Evolutionary conservation across 2,329 filamentous ascomycete species (phyloP), one percentile per base, ranked within the genome.

Genomic region (Pleurostoma richardsiae): DNA sequence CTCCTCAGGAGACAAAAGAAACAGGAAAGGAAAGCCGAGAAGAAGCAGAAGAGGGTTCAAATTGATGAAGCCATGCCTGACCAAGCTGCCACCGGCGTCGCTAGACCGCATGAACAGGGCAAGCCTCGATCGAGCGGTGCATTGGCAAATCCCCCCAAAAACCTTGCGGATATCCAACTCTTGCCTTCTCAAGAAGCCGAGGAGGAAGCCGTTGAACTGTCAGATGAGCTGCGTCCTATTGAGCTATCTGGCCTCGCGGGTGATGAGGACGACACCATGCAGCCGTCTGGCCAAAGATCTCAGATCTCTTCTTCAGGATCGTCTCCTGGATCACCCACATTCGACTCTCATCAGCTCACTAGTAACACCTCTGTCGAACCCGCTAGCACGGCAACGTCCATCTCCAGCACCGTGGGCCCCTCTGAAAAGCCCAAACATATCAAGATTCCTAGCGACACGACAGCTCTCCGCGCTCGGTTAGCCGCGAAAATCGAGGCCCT

Each of bases 401-500:
- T 83, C 46, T 87, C 85, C 46, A 88, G 85, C 27, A 76, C 82
- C 41, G 72, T 80, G 10, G 73, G 82, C 5, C 72, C 77, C 4
- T 74, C 77, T 31, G 76, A 80, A 50, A 82, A 81, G 59, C 78
- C 79, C 10, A 87, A 85, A 63, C 78, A 81, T 52, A 78, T 83
- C 60, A 83, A 82, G 58, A 68, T 86, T 30, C 85, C 85, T 46
- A 73, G 82, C 52, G 85, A 91, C 60, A 85, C 85, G 39, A 82
- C 88, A 50, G 81, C 85, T 29, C 80, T 96, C 41, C 84, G 87
- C 59, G 82, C 85, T 48, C 85, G 91, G 40, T 76, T 99, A 43
- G 84, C 87, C 47, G 87, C 88, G 56, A 87, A 84, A 52, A 90
- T 99, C 46, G 88, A 94, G 56, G 85, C 85, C 41, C 81, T 97